phyloP scores from a whole-genome alignment of 2,329 filamentous ascomycete species.

The Didymella exigua region DNA sequence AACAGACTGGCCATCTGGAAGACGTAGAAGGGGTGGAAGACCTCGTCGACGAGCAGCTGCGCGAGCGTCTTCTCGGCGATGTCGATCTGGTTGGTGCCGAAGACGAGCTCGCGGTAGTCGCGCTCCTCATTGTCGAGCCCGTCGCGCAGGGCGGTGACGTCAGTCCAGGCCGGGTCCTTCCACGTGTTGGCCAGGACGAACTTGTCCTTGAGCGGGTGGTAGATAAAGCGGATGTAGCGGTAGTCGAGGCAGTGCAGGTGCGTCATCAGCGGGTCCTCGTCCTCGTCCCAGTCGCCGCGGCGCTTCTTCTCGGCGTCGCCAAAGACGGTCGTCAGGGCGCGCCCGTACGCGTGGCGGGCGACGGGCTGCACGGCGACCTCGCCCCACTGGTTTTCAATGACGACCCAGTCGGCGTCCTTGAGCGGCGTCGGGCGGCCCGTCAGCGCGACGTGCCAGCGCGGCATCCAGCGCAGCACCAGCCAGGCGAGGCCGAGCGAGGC shows the following conservation, averaged over 20 bases:
- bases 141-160: conserved; percentile 72
- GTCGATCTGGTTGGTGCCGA: conserved; percentile 88
- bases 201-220: conserved; percentile 85
- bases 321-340: conserved; percentile 71
- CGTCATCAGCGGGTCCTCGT: conserved; percentile 75
- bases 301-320: conserved; percentile 68
- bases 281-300: conserved; percentile 72
- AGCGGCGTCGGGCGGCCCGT: conserved; percentile 73
- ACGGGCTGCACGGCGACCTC: conserved; percentile 83
- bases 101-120: conserved; percentile 79
- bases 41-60: conserved; percentile 89
- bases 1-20: conserved; percentile 95
- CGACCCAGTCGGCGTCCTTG: conserved; percentile 83
- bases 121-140: conserved; percentile 91
- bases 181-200: conserved; percentile 86
- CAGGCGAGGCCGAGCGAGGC: conserved; percentile 78
- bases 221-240: conserved; percentile 91
- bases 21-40: conserved; percentile 96
- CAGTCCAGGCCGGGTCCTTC: conserved; percentile 91
- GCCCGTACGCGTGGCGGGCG: conserved; percentile 62
- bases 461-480: conserved; percentile 87
- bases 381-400: conserved; percentile 97
- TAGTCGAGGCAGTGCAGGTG: conserved; percentile 83
- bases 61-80: conserved; percentile 86
- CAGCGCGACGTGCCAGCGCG: conserved; percentile 80